These are phyloP conservation scores for Colletotrichum siamense DNA, from an alignment of 2,329 filamentous ascomycete genomes.

Conservation along the genomic window DNA sequence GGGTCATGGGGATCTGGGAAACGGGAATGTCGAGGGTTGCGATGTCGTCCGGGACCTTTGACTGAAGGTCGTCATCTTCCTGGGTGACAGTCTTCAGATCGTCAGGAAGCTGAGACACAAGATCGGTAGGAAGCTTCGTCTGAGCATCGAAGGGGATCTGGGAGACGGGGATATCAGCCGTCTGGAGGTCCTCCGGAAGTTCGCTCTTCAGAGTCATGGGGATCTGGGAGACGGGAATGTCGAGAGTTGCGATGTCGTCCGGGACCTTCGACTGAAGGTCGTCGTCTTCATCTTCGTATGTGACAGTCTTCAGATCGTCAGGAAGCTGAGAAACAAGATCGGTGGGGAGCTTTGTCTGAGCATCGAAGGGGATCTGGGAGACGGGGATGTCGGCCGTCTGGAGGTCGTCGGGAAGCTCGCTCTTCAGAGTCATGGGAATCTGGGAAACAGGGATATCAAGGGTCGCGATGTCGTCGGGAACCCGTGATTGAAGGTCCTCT, in stretches of 20 bases:
- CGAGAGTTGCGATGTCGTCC: conserved; percentile 11
- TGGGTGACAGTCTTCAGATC: neutral
- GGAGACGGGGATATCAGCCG: conserved; percentile 15
- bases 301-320: neutral
- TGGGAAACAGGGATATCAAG: conserved; percentile 16
- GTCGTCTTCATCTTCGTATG: too few species aligned
- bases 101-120: conserved; percentile 8
- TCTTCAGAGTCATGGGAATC: conserved; percentile 9
- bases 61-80: neutral
- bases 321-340: conserved; percentile 11
- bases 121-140: conserved; percentile 8
- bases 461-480: conserved; percentile 5
- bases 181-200: conserved; percentile 20
- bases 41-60: neutral
- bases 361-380: conserved; percentile 13
- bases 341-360: conserved; percentile 9
- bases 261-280: neutral
- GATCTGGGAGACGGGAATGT: conserved; percentile 13
- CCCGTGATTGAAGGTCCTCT: neutral
- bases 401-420: conserved; percentile 20
- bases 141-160: conserved; percentile 13
- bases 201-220: conserved; percentile 14
- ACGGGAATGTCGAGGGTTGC: conserved; percentile 11
- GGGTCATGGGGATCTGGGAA: conserved; percentile 4
- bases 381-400: conserved; percentile 20